Evolutionary conservation across 2,329 filamentous ascomycete species (phyloP), one percentile per base, ranked within the genome.

Genomic region (Xylogone sp.): DNA sequence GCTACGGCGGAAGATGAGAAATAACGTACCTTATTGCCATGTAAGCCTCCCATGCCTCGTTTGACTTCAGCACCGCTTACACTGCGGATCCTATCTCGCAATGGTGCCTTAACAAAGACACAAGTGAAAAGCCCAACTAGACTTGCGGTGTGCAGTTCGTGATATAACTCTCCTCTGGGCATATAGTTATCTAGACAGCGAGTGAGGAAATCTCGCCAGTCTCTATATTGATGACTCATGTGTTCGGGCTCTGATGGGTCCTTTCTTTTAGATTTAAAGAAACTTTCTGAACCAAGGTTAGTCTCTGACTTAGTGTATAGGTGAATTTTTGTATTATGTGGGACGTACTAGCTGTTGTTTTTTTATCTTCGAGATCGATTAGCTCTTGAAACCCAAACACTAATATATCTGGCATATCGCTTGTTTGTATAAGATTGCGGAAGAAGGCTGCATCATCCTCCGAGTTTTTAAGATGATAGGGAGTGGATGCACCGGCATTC

Each of bases 361-460:
- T 95, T 73, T 97, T 97, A 71, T 99, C 90, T 68, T 99, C 94
- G 7, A 99, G 76, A 65, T 99, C 94, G 3, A 99, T 94, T n/a
- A 99, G 78, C 69, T 99, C 94, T 69, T 99, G 94, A 68, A 99
- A 99, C 1, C 92, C 93, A 74, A 99, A 99, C 1, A 97, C 82
- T 2, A 97, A 72, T 46, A 99, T 91, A 60, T 97, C 94, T 0
- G 94, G 90, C 7, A 87, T 84, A 39, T 86, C 81, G 55, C 87
- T 85, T n/a, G 81, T 82, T 57, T 86, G 81, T 21, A 99, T 75
- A 16, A 96, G 78, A 52, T 93, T 83, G 57, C 84, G 83, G 63
- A 97, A 88, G 68, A 97, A 97, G 43, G 78, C 77, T 10, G 82
- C 81, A 62, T 96, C 90, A 49, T 81, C 73, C 24, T 82, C 78